Percentiles rank a stretch among this genome's conserved stretches.
These are phyloP conservation scores for Eimeria brunetti DNA, from an alignment of 169 alveolate species.

Conservation along the genomic window DNA sequence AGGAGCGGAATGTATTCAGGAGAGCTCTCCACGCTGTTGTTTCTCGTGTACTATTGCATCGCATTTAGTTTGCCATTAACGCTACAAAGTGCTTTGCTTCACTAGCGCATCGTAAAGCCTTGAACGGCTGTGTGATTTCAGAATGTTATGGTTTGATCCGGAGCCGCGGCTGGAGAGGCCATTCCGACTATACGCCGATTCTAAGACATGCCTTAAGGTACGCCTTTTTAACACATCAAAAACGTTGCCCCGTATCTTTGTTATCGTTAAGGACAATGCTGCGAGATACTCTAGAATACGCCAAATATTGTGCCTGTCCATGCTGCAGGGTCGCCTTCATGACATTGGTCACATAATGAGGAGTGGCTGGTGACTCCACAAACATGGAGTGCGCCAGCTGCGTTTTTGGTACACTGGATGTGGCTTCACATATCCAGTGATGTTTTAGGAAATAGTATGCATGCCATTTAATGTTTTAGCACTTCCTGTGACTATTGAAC, in stretches of 20 bases:
- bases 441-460: neutral
- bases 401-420: neutral
- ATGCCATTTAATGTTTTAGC: neutral
- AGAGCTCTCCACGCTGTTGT: neutral
- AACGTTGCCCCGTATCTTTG: neutral
- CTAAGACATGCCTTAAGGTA: slow-evolving; percentile 82
- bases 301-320: neutral
- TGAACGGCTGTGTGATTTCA: neutral
- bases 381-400: neutral
- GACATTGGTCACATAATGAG: slow-evolving; percentile 79
- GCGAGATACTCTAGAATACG: neutral
- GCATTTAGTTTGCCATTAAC: neutral
- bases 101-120: neutral
- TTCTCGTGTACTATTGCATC: neutral
- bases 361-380: slow-evolving; percentile 70
- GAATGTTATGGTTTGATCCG: slow-evolving; percentile 83
- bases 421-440: neutral
- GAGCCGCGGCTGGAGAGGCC: slow-evolving; percentile 82
- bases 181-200: slow-evolving; percentile 79
- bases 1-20: neutral
- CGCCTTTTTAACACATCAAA: neutral
- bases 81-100: no score
- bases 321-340: slow-evolving; percentile 69
- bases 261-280: neutral
- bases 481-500: neutral